Conservation (phyloP, 495 filamentous ascomycete genomes). For the Penicillium steckii region DNA sequence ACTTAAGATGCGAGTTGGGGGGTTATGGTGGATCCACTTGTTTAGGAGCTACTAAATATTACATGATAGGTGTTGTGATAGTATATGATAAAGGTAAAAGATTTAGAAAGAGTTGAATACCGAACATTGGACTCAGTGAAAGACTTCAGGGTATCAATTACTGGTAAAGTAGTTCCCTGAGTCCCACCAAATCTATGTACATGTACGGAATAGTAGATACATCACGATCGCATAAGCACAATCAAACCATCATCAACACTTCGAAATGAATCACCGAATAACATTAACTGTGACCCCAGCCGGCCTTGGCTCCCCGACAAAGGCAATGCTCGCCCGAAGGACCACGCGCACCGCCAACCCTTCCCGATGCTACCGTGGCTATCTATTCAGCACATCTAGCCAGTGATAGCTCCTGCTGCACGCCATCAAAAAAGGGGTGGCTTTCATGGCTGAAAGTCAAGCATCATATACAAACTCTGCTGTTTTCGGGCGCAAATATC, state of each 20-base stretch:
- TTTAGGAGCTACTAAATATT: too few relatives aligned
- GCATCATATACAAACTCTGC: neutral
- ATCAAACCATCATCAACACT: neutral
- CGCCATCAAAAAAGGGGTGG: conserved; percentile 15
- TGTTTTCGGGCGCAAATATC: neutral
- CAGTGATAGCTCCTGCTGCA: conserved; percentile 15
- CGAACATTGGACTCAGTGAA: too few relatives aligned
- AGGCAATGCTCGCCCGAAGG: conserved; percentile 5
- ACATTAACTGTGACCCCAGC: neutral
- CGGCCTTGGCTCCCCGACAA: conserved; percentile 2
- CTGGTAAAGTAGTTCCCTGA: too few relatives aligned
- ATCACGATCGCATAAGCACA: neutral
- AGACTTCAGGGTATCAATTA: too few relatives aligned
- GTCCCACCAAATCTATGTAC: too few relatives aligned
- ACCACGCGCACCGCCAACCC: conserved; percentile 4
- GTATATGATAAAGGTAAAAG: too few relatives aligned
- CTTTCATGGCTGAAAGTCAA: conserved; percentile 11
- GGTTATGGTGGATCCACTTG: too few relatives aligned
- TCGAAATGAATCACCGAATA: neutral
- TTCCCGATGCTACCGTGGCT: conserved; percentile 27
- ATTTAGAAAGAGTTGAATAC: too few relatives aligned
- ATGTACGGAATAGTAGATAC: too few relatives aligned
- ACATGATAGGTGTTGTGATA: too few relatives aligned
- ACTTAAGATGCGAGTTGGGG: too few relatives aligned
- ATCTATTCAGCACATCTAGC: conserved; percentile 8